Evolutionary conservation across 2,329 filamentous ascomycete species (phyloP), one percentile per base, ranked within the genome.

Genomic region (Hypoxylon sp.): DNA sequence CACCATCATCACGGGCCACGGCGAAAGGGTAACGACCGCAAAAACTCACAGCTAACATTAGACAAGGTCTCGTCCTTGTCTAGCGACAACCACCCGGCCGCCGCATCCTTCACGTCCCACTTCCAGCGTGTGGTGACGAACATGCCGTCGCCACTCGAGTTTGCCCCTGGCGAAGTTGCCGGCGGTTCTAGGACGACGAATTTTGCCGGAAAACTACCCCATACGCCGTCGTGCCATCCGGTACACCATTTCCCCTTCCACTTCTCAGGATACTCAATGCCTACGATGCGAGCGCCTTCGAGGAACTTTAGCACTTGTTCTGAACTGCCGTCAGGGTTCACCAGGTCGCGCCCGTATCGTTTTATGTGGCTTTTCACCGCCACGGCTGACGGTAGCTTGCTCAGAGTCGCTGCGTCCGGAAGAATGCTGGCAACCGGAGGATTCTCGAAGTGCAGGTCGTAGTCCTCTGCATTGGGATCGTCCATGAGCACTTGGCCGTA

Each of bases 1-100:
- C 3, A 26, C 15, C 3, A 38, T 33, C 11, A 17, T 29, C 6
- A 31, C 9, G 13, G 27, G 10, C 11, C 26, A 29, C n/a, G 4
- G 15, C 3, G 17, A 23, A 24, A 45, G 23, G 27, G 15, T 2
- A 10, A 8, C 24, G 21, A n/a, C 27, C 27, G 23, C 9, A 21
- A 41, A 27, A 15, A 78, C 81, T 76, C 68, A 81, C 81, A 84
- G 48, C 74, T 75, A 20, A 84, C 66, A 55, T 66, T 85, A 48
- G 75, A 78, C 15, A 80, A 81, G 2, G 78, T 82, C 57, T 82
- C 79, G 11, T 77, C 78, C 23, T 79, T 80, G 7, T 79, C 79
- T 60, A 83, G 63, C 5, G 52, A n/a, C 8, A 70, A 31, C 68
- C 68, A 70, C 9, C 76, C 76, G 18, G 69, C 69, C 10, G 69